phyloP scores from a whole-genome alignment of 2,329 filamentous ascomycete genomes.

The Plectosphaerella sp. region DNA sequence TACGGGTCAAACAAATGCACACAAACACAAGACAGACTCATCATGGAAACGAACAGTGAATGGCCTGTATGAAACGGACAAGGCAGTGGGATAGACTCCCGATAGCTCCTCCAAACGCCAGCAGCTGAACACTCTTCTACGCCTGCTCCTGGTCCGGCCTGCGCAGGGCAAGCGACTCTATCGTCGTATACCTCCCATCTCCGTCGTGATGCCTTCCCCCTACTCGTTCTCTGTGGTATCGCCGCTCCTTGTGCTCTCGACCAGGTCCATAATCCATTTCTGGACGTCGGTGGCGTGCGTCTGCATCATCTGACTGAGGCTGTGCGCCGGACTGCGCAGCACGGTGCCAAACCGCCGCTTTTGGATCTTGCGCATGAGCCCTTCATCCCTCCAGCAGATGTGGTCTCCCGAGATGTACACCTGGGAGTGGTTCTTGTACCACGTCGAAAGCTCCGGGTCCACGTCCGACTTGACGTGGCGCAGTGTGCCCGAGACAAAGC shows the following conservation, averaged over 20 bases:
- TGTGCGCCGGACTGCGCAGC: constrained; percentile 41
- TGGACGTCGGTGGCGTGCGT: constrained; percentile 47
- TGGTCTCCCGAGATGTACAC: constrained; percentile 76
- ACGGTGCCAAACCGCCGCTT: constrained; percentile 60
- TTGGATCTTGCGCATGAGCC: constrained; percentile 52
- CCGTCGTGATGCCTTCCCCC: constrained; percentile 35
- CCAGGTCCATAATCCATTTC: constrained; percentile 43
- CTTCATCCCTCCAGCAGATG: constrained; percentile 66
- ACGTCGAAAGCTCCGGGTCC: constrained; percentile 66
- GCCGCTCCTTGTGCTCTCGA: constrained; percentile 26
- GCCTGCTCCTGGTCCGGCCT: too few relatives aligned
- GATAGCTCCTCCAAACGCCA: too few relatives aligned
- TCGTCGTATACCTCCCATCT: too few relatives aligned
- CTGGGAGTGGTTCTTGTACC: constrained; percentile 79
- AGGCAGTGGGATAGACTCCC: too few relatives aligned
- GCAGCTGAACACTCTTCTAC: too few relatives aligned
- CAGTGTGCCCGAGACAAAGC: constrained; percentile 74
- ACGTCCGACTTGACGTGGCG: constrained; percentile 76
- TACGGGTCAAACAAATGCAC: too few relatives aligned
- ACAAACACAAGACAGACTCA: too few relatives aligned
- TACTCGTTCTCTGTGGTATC: constrained; percentile 38
- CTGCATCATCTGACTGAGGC: constrained; percentile 53
- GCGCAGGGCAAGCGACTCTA: too few relatives aligned
- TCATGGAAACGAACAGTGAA: too few relatives aligned
- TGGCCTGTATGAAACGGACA: too few relatives aligned